Evolutionary conservation across 2,329 filamentous ascomycete genomes (phyloP).

Genomic region (Elsinoe australis): DNA sequence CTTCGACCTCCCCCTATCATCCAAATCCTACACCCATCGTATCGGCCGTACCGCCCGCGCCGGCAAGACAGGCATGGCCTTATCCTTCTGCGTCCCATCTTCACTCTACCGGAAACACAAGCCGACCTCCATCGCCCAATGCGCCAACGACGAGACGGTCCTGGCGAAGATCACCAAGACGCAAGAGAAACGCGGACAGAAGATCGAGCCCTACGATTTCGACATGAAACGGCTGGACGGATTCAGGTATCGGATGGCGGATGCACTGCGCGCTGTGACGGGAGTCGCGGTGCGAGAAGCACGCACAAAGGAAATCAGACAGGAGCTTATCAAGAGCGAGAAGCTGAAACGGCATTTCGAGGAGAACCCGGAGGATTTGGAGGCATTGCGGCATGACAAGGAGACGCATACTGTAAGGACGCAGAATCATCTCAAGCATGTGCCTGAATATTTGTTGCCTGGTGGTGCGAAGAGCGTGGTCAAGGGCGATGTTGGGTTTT

Average conservation of each 20-base stretch:
- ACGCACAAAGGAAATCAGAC: constrained; percentile 73
- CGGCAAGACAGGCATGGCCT: constrained; percentile 83
- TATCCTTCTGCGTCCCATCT: constrained; percentile 87
- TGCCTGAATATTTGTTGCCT: constrained; percentile 88
- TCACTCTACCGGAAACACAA: constrained; percentile 82
- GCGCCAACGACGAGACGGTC: constrained; percentile 77
- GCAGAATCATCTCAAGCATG: constrained; percentile 84
- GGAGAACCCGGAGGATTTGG: constrained; percentile 85
- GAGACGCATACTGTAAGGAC: constrained; percentile 76
- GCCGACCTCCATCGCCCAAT: constrained; percentile 66
- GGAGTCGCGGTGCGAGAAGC: constrained; percentile 85
- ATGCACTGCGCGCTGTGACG: constrained; percentile 84
- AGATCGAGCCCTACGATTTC: constrained; percentile 85
- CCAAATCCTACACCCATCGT: constrained; percentile 92
- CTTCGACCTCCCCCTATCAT: constrained; percentile 83
- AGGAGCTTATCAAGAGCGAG: constrained; percentile 87
- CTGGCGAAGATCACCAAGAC: constrained; percentile 70
- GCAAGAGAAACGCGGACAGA: constrained; percentile 69
- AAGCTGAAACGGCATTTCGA: constrained; percentile 94
- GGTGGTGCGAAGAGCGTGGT: constrained; percentile 61
- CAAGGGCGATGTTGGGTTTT: constrained; percentile 54
- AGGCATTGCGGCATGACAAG: constrained; percentile 80
- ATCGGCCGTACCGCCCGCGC: constrained; percentile 90
- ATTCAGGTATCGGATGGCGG: constrained; percentile 90
- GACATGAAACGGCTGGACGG: constrained; percentile 90